A percentile compares a stretch with the other conserved stretches of the same genome.
Conservation (phyloP, 2,329 filamentous ascomycete species). For the Stagonosporopsis tanaceti region DNA sequence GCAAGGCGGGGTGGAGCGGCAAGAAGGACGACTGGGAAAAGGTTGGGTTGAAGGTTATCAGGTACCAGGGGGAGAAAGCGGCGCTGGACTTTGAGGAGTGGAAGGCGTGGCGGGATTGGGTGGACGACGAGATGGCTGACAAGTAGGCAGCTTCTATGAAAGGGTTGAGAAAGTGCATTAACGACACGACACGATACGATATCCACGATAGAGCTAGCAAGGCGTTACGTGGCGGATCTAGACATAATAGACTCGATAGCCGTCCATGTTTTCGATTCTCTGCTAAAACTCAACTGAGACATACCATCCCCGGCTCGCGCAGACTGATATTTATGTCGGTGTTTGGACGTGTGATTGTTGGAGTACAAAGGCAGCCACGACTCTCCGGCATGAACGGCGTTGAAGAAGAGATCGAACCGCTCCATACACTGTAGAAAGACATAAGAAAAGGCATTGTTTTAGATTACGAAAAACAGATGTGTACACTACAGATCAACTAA, state of each 20-base stretch:
- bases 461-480: too few species aligned
- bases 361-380: too few species aligned
- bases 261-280: background rate
- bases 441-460: too few species aligned
- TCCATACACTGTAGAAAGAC: too few species aligned
- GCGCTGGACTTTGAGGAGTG: conserved; percentile 76
- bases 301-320: too few species aligned
- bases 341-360: too few species aligned
- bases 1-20: conserved; percentile 92
- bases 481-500: too few species aligned
- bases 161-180: background rate
- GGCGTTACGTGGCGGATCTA: conserved; percentile 1
- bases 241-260: conserved; percentile 1
- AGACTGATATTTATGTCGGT: too few species aligned
- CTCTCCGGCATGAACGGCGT: too few species aligned
- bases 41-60: conserved; percentile 78
- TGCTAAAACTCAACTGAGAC: background rate
- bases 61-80: conserved; percentile 87
- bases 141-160: background rate
- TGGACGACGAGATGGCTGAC: conserved; percentile 45
- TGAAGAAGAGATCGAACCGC: too few species aligned
- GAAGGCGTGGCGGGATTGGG: conserved; percentile 81
- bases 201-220: conserved; percentile 7
- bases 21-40: conserved; percentile 73
- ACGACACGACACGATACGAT: background rate